Conservation (phyloP, 2,329 filamentous ascomycete species). For the Dothiorella sarmentorum region DNA sequence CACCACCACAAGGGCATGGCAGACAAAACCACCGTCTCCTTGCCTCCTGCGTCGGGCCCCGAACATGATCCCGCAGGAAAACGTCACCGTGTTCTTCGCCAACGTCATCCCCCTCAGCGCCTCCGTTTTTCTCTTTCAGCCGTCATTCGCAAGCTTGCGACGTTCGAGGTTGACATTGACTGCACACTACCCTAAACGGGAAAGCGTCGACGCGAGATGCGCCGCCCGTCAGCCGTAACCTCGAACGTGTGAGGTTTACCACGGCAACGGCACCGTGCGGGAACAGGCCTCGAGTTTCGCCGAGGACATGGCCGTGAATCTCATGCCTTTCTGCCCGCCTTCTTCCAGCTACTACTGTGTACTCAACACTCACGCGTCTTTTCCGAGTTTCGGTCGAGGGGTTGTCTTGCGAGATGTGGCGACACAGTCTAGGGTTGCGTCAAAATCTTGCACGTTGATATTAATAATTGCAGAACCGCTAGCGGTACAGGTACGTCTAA, state of each 20-base stretch:
- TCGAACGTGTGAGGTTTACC: background rate
- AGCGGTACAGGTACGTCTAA: no score
- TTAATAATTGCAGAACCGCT: no score
- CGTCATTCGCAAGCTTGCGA: background rate
- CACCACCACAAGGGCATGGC: no score
- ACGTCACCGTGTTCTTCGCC: background rate
- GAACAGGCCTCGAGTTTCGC: no score
- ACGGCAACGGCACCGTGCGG: background rate
- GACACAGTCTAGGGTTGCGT: no score
- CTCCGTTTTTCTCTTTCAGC: background rate
- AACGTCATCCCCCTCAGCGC: background rate
- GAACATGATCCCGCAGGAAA: background rate
- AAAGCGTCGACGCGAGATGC: background rate
- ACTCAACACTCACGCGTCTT: no score
- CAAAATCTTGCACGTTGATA: no score
- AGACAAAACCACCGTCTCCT: background rate
- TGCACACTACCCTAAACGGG: background rate
- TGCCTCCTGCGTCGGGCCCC: background rate
- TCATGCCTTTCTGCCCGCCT: background rate
- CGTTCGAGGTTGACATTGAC: background rate
- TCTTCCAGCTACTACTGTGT: no score
- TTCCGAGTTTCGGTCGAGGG: no score
- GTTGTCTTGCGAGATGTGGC: no score
- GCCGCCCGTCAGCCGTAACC: background rate
- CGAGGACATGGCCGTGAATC: no score